A percentile compares a stretch with the other conserved stretches of the same genome.
Conservation (phyloP, 2,329 filamentous ascomycete genomes). For the Trichophaea hybrida region DNA sequence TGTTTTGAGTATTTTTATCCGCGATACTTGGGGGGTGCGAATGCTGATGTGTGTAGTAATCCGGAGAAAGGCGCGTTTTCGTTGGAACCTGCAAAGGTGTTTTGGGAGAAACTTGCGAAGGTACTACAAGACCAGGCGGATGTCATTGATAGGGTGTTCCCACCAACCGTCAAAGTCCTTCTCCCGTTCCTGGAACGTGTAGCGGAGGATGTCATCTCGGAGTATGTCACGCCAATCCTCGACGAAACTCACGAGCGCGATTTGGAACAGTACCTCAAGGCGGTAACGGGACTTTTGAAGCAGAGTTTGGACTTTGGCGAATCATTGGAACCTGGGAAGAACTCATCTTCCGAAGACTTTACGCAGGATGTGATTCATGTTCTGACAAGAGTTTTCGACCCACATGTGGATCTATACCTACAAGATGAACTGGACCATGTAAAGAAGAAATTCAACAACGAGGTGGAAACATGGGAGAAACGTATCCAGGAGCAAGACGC, state of each 20-base stretch:
- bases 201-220: slow-evolving; percentile 64
- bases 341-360: slow-evolving; percentile 39
- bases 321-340: slow-evolving; percentile 52
- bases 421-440: slow-evolving; percentile 84
- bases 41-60: slow-evolving; percentile 12
- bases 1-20: slow-evolving; percentile 52
- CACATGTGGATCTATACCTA: slow-evolving; percentile 84
- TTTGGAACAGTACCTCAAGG: slow-evolving; percentile 65
- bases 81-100: slow-evolving; percentile 63
- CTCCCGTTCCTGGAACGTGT: slow-evolving; percentile 69
- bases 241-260: slow-evolving; percentile 71
- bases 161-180: slow-evolving; percentile 54
- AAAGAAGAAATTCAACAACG: slow-evolving; percentile 55
- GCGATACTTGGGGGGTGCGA: background rate
- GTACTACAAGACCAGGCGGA: slow-evolving; percentile 71
- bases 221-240: slow-evolving; percentile 72
- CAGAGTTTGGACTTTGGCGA: slow-evolving; percentile 67
- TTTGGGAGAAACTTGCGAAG: slow-evolving; percentile 59
- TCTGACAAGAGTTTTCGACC: slow-evolving; percentile 65
- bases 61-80: slow-evolving; percentile 47
- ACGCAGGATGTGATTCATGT: slow-evolving; percentile 54
- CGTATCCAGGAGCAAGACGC: slow-evolving; percentile 61
- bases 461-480: slow-evolving; percentile 79
- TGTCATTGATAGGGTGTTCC: slow-evolving; percentile 71
- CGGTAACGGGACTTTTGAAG: slow-evolving; percentile 74